Base-by-base conservation (phyloP, 768 basidiomycete species). In the Gymnopilus dilepis region DNA sequence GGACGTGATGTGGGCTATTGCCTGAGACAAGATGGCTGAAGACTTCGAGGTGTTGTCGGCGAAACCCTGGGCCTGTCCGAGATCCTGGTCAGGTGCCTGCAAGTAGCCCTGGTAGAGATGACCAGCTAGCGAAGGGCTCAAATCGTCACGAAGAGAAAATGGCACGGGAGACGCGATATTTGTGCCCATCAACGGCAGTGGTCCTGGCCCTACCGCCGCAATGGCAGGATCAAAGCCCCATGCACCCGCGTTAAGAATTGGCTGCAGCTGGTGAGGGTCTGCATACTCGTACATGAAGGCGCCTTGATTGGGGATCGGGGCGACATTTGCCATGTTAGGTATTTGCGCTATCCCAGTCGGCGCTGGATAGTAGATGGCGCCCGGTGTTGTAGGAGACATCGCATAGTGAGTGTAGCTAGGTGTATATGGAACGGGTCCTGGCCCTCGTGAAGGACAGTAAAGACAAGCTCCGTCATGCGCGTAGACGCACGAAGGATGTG, bases 381-480 rank as follows among this genome's bases (percentile, higher is more conserved):
- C 11, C 31, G 60, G 59, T 31, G 56, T 47, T 19, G 59, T 34
- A 13, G 64, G 58, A 42, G 64, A 50, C 42, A 63, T 38, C 51
- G 60, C 19, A 40, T 62, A 63, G 12, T 43, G 63, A 15, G 24
- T 31, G 26, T 34, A 58, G 37, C 52, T 33, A 42, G 62, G 31
- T 54, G 26, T 53, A 58, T 42, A 57, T 26, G 40, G 42, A 13
- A 63, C 24, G 41, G 58, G 15, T 22, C 45, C 67, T 11, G 58
- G 15, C 22, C 45, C 67, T 11, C 73, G 66, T 6, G 74, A 74
- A 5, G 77, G 77, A 56, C 72, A 77, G 57, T 77, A 77, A 3
- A 56, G 55, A 30, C 71, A 72, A 15, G 40, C 30, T 4, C 66
- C 65, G 31, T 69, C 69, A 4, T 65, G 65, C 28, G 56, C 61